A percentile compares a stretch with the other conserved stretches of the same genome.
Evolutionary conservation across 78 protist species (phyloP).

Genomic region (Dictyostelium citrinum): DNA sequence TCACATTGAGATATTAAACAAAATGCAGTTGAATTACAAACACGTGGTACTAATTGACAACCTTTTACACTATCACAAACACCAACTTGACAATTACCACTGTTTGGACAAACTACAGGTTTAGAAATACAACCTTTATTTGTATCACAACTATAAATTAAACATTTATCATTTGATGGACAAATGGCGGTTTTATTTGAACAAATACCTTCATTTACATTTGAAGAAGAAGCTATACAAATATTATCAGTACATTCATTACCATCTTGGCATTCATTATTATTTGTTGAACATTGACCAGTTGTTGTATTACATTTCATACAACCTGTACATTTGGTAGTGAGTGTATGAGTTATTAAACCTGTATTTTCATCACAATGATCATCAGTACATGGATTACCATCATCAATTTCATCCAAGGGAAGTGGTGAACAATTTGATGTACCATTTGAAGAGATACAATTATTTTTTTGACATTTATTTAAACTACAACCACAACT

Average conservation of each 20-base stretch:
- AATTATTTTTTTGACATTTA: neutral
- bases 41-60: neutral
- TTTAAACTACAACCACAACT: neutral
- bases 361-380: neutral
- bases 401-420: slow-evolving; percentile 3
- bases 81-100: slow-evolving; percentile 3
- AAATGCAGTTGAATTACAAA: slow-evolving; percentile 2
- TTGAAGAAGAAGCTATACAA: neutral
- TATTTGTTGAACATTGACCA: neutral
- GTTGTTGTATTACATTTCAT: neutral
- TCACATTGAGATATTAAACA: slow-evolving; percentile 3
- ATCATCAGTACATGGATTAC: slow-evolving; percentile 5
- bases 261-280: neutral
- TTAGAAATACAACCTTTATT: slow-evolving; percentile 10
- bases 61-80: slow-evolving; percentile 16
- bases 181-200: neutral
- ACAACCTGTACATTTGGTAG: neutral
- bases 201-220: neutral
- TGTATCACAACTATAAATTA: neutral
- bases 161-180: neutral
- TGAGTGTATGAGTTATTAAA: neutral
- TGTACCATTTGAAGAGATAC: neutral
- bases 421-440: neutral
- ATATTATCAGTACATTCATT: neutral
- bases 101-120: neutral